Evolutionary conservation across 2,329 filamentous ascomycete species (phyloP), one percentile per base, ranked within the genome.

Genomic region (Lecanicillium sp.): DNA sequence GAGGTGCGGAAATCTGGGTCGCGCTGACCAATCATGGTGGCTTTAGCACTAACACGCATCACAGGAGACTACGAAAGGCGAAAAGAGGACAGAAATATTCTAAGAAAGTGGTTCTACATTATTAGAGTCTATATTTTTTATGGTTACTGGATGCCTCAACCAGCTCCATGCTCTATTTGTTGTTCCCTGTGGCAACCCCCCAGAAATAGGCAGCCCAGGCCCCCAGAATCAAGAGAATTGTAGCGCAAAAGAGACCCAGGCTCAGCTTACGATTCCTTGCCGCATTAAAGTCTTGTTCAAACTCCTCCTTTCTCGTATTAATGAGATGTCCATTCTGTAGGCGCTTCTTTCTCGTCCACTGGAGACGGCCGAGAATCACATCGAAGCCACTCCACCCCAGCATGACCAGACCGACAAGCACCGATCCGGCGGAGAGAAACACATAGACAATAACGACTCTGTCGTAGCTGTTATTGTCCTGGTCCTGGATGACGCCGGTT

Each of bases 151-250:
- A 11, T 7, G 22, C 11, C 22, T 25, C 22, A 25, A 11, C 11
- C 22, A 25, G 6, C 7, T 25, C 17, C 17, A 13, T n/a, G 12
- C 12, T 22, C 40, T 44, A 50, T 17, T 45, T 28, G 29, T 71
- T 68, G 39, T 74, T 65, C 0, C 69, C 70, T 0, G 71, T 79
- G 4, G 69, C 70, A 3, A 73, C 65, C 7, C 76, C 75, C 74
- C 74, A 80, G 44, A 80, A 76, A 50, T 77, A 80, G 1, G 71
- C 74, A 8, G 49, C 55, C 71, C 73, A 77, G 3, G 61, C 61
- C 1, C 76, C 75, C 9, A 74, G 22, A 0, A 73, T 63, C 29
- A 79, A 46, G 4, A 71, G 17, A 0, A 69, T 46, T 1, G 77
- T 46, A 0, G 56, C 52, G 2, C 45, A 52, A 37, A 77, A 72